Base-by-base conservation (phyloP, 805 yeast genomes). In the Priceomyces carsonii region DNA sequence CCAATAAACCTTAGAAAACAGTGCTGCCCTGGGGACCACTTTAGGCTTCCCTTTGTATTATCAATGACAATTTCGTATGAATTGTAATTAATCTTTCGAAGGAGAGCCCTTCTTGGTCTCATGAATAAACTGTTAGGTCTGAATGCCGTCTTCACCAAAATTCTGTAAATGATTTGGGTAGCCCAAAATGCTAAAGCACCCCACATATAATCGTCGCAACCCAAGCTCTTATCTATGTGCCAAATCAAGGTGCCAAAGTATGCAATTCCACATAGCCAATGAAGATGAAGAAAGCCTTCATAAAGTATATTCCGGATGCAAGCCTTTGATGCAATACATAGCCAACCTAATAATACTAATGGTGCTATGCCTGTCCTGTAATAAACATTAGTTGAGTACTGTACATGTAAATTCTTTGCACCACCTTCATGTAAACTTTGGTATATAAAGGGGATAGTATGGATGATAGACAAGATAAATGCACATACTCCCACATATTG, bases 21-120 rank as follows among this genome's bases (percentile, higher is more conserved):
- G 52, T 77, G 83, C 40, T 77, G 82, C 16, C 83, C 82, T 1
- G 81, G 73, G 10, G 29, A 45, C 81, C 81, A 76, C 8, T 43
- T 39, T 26, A 71, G 52, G n/a, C n/a, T n/a, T 6, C 65, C 69
- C 12, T 50, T 50, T n/a, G 57, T 41, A 20, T 61, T 59, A 3
- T 45, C 35, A 3, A 77, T 52, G 32, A 67, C 59, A 20, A 71
- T 61, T 45, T 45, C 62, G 46, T 40, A 65, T 46, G 51, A 56
- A 24, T 33, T 45, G 35, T 48, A 53, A 12, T 43, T 44, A 14
- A 63, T 33, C 33, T 47, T 55, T n/a, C 36, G 37, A 24, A 67
- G 45, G 6, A 42, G 35, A 1, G 72, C 73, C 5, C 51, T 41
- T 33, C 71, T 58, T 12, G 72, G 56, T 38, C 59, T 63, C 38